Base-by-base conservation (phyloP, 306 rosid species). In the Neltuma alba region DNA sequence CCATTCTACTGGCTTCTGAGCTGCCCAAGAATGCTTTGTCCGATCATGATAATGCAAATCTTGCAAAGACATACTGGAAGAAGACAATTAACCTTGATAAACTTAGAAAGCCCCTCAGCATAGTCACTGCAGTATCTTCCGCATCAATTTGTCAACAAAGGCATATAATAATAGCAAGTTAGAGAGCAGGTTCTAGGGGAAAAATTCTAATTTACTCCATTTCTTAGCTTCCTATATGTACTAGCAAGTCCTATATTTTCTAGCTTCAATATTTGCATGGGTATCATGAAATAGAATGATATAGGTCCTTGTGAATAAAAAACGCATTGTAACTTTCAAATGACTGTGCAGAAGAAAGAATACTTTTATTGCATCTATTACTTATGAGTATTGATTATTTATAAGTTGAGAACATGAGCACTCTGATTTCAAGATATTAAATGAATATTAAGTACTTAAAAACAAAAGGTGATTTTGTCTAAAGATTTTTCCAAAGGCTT, bases 11-110 rank as follows among this genome's bases (percentile, higher is more conserved):
- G 2, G 79, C 76, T 55, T 76, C 83, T 41, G 73, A 83, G 34
- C 81, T 86, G 6, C 89, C 85, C 0, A 86, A 69, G 64, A 82
- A 72, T 65, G 76, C 69, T 58, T 77, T 72, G 38, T 58, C 33
- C 61, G 85, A 80, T 41, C 74, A 52, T 23, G 54, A 61, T 5
- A 60, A 13, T 57, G 40, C 57, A 1, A 82, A 79, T 70, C 50
- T 28, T 62, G 60, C 72, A 50, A 85, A 45, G 75, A 33, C 82
- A 15, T 75, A 73, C 36, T 85, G 84, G 23, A 25, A n/a, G n/a
- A n/a, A n/a, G n/a, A n/a, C n/a, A n/a, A n/a, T n/a, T n/a, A n/a
- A n/a, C n/a, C n/a, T n/a, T 73, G 81, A 85, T 3, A 37, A 55
- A 77, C 74, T 9, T 2, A 33, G 54, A 48, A 76, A 21, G 27